Evolutionary conservation across 2,329 filamentous ascomycete species (phyloP), one percentile per base, ranked within the genome.

Genomic region (Neofusicoccum sp.): DNA sequence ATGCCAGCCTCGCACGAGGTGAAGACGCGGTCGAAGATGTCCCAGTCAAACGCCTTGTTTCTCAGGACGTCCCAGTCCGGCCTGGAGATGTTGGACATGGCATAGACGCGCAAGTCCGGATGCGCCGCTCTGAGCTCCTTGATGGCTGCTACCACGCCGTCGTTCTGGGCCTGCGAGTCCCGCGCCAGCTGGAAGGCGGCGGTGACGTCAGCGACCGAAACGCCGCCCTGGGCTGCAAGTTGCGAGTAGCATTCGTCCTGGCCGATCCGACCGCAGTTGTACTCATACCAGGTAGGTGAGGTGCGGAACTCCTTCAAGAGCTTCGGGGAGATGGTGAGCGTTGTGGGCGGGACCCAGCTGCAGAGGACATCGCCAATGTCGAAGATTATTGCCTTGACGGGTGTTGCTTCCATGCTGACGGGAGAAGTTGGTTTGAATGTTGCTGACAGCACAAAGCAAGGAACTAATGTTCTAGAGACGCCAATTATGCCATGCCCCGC

Each of bases 301-400:
- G 65, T 62, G n/a, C 71, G 60, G 12, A 74, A 68, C 1, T 64
- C 57, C 34, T 64, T 65, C 20, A 74, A 54, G 5, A 58, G 57
- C 28, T 61, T 56, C 5, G 61, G 63, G 14, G 62, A 56, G 9
- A 75, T 65, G 1, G 65, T 62, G 1, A 69, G 69, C 9, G 64
- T 66, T 12, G 65, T 67, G 3, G 62, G 54, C 6, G 71, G 61
- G 4, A 67, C 70, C 68, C 70, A 75, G 16, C 69, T 66, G 62
- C 74, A 74, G 26, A 75, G 67, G 26, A 74, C 71, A 61, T 74
- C 72, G 16, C 72, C 71, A 16, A 76, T 66, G 63, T 73, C 73
- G 30, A 74, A 70, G 16, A 75, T 70, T 26, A 75, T 64, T 6
- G 62, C 61, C 34, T 45, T 47, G 51, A 26, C 14, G 30, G 47